A percentile compares a stretch with the other conserved stretches of the same genome.
phyloP scores from a whole-genome alignment of 371 early-diverging fungal species.

The Thermomucor indicae-seudaticae region DNA sequence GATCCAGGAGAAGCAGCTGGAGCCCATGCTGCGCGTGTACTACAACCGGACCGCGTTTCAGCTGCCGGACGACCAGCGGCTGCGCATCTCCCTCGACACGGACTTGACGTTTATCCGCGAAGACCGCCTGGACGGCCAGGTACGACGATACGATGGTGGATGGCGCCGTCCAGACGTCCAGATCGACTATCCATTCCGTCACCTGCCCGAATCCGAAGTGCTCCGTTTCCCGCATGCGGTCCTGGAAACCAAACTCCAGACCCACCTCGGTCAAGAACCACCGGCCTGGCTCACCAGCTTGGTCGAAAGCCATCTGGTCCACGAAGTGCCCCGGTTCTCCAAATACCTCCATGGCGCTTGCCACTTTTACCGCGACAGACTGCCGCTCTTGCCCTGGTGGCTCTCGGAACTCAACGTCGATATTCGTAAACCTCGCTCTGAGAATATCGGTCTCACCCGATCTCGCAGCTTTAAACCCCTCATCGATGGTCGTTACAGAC shows the following conservation, averaged over 20 bases:
- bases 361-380: slow-evolving; percentile 28
- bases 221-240: slow-evolving; percentile 46
- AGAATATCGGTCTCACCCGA: slow-evolving; percentile 38
- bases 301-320: slow-evolving; percentile 85
- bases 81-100: slow-evolving; percentile 95
- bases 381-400: slow-evolving; percentile 44
- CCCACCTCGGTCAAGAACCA: slow-evolving; percentile 82
- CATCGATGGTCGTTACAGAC: slow-evolving; percentile 42
- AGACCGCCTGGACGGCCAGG: slow-evolving; percentile 44
- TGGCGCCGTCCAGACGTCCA: slow-evolving; percentile 95
- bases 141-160: slow-evolving; percentile 65
- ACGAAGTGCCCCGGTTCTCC: slow-evolving; percentile 97
- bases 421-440: slow-evolving; percentile 51
- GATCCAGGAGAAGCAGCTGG: slow-evolving; percentile 64
- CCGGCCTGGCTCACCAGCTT: slow-evolving; percentile 94
- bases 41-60: slow-evolving; percentile 98
- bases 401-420: slow-evolving; percentile 53
- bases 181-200: slow-evolving; percentile 82
- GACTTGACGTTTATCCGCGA: slow-evolving; percentile 96
- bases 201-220: slow-evolving; percentile 69
- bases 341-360: slow-evolving; percentile 97
- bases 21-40: slow-evolving; percentile 83
- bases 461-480: slow-evolving; percentile 46
- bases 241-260: slow-evolving; percentile 67
- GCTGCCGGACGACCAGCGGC: slow-evolving; percentile 87